Evolutionary conservation across 1,284 basidiomycete genomes (phyloP).

Genomic region (Cryptococcus sp.): DNA sequence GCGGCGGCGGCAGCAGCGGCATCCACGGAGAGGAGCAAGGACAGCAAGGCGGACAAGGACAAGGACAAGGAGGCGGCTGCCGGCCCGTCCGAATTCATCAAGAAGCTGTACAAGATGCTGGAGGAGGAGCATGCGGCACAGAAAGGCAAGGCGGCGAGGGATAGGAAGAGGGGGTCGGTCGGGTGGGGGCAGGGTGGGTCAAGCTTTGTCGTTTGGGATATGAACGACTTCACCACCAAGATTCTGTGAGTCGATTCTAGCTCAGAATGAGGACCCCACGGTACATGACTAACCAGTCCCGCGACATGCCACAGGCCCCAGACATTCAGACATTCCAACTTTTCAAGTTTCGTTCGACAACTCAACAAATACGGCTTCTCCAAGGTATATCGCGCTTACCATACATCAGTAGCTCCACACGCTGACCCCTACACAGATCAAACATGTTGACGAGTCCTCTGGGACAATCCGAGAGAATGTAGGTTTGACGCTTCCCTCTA

Average conservation of each 20-base stretch:
- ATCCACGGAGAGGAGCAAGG: conserved; percentile 1
- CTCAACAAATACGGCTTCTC: conserved; percentile 99
- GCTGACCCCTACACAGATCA: conserved; percentile 32
- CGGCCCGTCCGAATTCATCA: conserved; percentile 75
- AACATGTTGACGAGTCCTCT: conserved; percentile 42
- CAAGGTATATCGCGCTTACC: conserved; percentile 58
- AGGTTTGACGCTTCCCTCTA: conserved; percentile 1
- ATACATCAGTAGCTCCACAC: background rate
- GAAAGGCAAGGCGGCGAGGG: conserved; percentile 32
- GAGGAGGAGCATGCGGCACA: conserved; percentile 42
- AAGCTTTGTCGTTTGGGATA: conserved; percentile 95
- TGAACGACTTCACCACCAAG: conserved; percentile 94
- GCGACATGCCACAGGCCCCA: conserved; percentile 57
- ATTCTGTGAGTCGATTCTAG: conserved; percentile 61
- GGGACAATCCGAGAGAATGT: conserved; percentile 43
- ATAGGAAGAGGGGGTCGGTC: conserved; percentile 50
- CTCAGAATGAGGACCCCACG: too few relatives aligned
- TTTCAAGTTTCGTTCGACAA: conserved; percentile 89
- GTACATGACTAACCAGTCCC: background rate
- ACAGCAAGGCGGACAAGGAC: conserved; percentile 6
- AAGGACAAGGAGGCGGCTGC: conserved; percentile 8
- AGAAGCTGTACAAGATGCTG: conserved; percentile 80
- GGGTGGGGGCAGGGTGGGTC: conserved; percentile 83
- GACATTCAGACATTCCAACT: conserved; percentile 97
- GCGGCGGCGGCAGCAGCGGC: background rate